Base-by-base conservation (phyloP, 352 stramenopile genomes). In the Pythium brassicae region DNA sequence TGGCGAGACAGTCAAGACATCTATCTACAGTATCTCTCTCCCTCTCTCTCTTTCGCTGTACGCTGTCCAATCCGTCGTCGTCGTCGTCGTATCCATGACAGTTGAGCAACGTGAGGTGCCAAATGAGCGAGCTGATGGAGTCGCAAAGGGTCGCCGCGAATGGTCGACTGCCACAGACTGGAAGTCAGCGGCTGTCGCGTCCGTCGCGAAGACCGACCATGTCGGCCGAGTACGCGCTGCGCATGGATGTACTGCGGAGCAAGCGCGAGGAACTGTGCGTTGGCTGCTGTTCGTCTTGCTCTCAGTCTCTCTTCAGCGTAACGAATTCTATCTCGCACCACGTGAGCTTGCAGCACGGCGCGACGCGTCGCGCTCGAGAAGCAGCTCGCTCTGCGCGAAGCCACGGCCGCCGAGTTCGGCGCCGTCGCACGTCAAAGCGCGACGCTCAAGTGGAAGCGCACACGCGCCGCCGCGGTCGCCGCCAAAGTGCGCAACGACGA, bases 401-500 rank as follows among this genome's bases (percentile, higher is more conserved):
- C 82, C 37, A 92, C 81, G 15, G 74, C 79, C 8, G 82, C 78
- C 32, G 84, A 94, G 68, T 89, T 87, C 59, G 89, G 78, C 47
- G 73, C 76, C 4, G 71, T 88, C 15, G 72, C 79, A 17, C 61
- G 82, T 25, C 79, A 94, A 61, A 89, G 69, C 57, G 69, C 53
- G 49, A 79, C 71, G 25, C 76, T 83, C 39, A 88, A 89, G 53
- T 83, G 67, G 72, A 89, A 89, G 50, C 52, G 61, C 5, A 53
- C 83, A 40, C 73, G 78, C 4, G 62, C 70, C 1, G 60, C 74
- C 0, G 69, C 75, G 0, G 55, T 83, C 1, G 34, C 63, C 1
- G 74, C 74, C 10, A 86, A 79, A 56, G 73, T 69, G 32, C 70
- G 59, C 26, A 92, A 92, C 53, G 76, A 92, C n/a, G 66, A 82